These are phyloP conservation scores for Cercospora sp. DNA, from an alignment of 2,329 filamentous ascomycete species.

Conservation along the genomic window DNA sequence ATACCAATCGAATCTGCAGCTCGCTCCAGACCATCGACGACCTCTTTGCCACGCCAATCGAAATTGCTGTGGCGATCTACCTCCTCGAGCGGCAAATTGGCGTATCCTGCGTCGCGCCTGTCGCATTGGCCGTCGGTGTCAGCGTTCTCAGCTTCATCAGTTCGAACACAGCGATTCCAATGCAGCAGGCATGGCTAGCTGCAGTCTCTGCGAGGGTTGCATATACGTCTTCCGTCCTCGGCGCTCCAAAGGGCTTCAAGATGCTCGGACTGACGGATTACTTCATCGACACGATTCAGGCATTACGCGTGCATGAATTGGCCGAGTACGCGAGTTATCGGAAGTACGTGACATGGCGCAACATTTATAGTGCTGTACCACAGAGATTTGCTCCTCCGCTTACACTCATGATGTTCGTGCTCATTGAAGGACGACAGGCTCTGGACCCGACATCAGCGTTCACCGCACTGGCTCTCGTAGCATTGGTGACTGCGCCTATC, in stretches of 20 bases:
- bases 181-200: conserved; percentile 26
- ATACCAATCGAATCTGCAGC: conserved; percentile 24
- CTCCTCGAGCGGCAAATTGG: conserved; percentile 27
- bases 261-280: conserved; percentile 27
- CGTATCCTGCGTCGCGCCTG: conserved; percentile 25
- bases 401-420: conserved; percentile 26
- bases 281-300: conserved; percentile 25
- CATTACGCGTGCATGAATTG: conserved; percentile 24
- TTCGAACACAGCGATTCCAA: conserved; percentile 20
- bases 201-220: conserved; percentile 23
- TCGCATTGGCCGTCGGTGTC: conserved; percentile 20
- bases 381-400: conserved; percentile 19
- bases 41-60: conserved; percentile 28
- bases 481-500: conserved; percentile 21
- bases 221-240: conserved; percentile 26
- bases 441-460: conserved; percentile 24
- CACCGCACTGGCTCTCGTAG: conserved; percentile 23
- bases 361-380: conserved; percentile 22
- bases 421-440: conserved; percentile 15
- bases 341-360: conserved; percentile 27
- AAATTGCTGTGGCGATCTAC: conserved; percentile 28
- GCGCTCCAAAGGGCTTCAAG: conserved; percentile 25
- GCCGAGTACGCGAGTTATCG: conserved; percentile 22
- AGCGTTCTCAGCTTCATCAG: conserved; percentile 24
- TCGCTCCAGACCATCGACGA: conserved; percentile 23